A percentile compares a stretch with the other conserved stretches of the same genome.
phyloP scores from a whole-genome alignment of 495 filamentous ascomycete species.

The Collariella sp. region DNA sequence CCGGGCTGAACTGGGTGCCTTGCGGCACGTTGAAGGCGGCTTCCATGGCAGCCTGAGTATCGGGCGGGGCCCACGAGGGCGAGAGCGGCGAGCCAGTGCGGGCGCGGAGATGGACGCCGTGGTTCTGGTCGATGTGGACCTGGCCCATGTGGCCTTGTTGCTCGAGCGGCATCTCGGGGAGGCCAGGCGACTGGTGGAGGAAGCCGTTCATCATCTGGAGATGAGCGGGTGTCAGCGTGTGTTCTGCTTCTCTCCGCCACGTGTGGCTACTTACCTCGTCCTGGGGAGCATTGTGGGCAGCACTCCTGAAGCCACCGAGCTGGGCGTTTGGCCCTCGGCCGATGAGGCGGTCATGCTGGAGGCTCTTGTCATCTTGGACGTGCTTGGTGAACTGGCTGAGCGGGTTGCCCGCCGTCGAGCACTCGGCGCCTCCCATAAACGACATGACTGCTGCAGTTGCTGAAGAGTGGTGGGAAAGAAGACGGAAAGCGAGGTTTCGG shows the following conservation, averaged over 20 bases:
- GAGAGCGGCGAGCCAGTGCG: slow-evolving; percentile 32
- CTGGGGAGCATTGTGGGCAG: slow-evolving; percentile 33
- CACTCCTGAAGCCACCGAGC: slow-evolving; percentile 37
- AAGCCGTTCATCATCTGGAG: slow-evolving; percentile 90
- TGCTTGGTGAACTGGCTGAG: slow-evolving; percentile 95
- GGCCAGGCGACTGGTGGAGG: slow-evolving; percentile 56
- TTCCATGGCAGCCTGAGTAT: slow-evolving; percentile 66
- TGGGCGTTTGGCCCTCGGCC: slow-evolving; percentile 52
- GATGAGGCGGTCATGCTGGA: slow-evolving; percentile 80
- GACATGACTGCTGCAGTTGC: slow-evolving; percentile 53
- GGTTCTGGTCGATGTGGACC: slow-evolving; percentile 31
- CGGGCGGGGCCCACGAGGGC: slow-evolving; percentile 44
- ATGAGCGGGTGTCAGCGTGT: not conserved
- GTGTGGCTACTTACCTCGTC: slow-evolving; percentile 35
- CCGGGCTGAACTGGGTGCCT: slow-evolving; percentile 62
- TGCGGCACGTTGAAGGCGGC: slow-evolving; percentile 58
- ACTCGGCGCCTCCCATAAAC: slow-evolving; percentile 90
- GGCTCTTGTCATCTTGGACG: slow-evolving; percentile 85
- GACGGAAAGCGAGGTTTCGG: not conserved
- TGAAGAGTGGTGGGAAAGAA: not conserved
- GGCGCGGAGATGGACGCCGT: slow-evolving; percentile 23
- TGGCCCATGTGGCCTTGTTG: slow-evolving; percentile 29
- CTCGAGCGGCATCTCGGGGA: slow-evolving; percentile 39
- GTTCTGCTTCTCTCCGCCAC: not conserved
- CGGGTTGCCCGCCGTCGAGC: slow-evolving; percentile 92